Evolutionary conservation across 129 eudicot genomes (phyloP), one percentile per base, ranked within the genome.

Genomic region (Arctium minus): DNA sequence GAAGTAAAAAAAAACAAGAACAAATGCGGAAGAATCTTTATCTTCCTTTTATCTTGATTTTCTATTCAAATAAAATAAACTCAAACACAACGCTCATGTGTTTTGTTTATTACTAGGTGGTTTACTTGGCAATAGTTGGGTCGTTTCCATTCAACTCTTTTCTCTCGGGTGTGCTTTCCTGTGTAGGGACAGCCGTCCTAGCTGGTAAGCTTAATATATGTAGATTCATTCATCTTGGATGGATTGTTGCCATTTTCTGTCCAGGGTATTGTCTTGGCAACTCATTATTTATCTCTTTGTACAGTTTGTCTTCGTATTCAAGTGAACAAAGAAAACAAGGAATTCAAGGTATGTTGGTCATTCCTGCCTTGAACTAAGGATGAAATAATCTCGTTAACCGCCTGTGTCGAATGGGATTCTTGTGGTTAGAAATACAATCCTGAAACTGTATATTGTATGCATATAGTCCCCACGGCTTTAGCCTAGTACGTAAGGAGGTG

Each of bases 251-350:
- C 60, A 13, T 17, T 35, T 22, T 65, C 40, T 31, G 72, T 70
- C 31, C 0, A 39, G 68, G 64, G 7, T 70, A 46, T 4, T 82
- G 53, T 29, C 2, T 69, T 36, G 71, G 64, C 72, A 10, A 36
- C 73, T 83, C 40, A 84, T 78, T 73, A 3, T 64, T 81, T 74
- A 18, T 39, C 83, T 56, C 48, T 50, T 79, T 46, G 35, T 40
- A 72, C 91, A 91, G 97, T 93, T 79, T 85, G 96, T 79, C 96
- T 93, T 50, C 96, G 97, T 50, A 93, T 91, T 73, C 97, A 93
- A 89, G 97, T 91, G 75, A 93, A 93, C 88, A 91, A 93, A 90
- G 96, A 93, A 69, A 93, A 93, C 94, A 93, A 93, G 92, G 97
- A 93, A 85, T 93, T 91, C 81, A 93, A 93, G 97, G 97, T 93